phyloP scores from a whole-genome alignment of 495 filamentous ascomycete species.

The Aspergillus conjunctus region DNA sequence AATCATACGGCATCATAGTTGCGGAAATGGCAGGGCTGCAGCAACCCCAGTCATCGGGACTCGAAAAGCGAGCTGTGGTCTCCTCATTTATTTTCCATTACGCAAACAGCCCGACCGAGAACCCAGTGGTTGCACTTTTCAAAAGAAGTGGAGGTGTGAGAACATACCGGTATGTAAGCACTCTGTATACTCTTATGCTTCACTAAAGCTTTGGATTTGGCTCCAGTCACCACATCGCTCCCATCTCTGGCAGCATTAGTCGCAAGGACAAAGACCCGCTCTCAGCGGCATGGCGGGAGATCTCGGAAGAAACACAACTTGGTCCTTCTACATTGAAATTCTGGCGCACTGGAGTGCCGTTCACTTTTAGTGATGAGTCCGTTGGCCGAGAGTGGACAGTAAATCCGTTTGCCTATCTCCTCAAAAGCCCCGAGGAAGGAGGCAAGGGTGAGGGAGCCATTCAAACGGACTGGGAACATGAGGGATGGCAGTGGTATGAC shows the following conservation, averaged over 20 bases:
- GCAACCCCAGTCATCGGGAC: not conserved
- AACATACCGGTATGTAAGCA: slow-evolving; percentile 51
- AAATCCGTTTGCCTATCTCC: slow-evolving; percentile 61
- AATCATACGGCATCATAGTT: not conserved
- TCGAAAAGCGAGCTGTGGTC: slow-evolving; percentile 51
- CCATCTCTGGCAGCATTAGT: slow-evolving; percentile 64
- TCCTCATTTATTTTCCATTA: slow-evolving; percentile 59
- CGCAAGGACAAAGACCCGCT: slow-evolving; percentile 50
- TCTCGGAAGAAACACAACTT: slow-evolving; percentile 63
- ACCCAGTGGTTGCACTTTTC: slow-evolving; percentile 57
- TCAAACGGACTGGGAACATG: slow-evolving; percentile 65
- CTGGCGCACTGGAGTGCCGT: slow-evolving; percentile 60
- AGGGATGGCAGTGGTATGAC: slow-evolving; percentile 57
- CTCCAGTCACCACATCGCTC: slow-evolving; percentile 53
- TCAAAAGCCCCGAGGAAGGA: slow-evolving; percentile 38
- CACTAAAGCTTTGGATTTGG: not conserved
- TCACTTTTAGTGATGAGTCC: slow-evolving; percentile 54
- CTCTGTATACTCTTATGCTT: not conserved
- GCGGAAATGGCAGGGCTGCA: slow-evolving; percentile 13
- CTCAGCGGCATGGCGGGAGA: slow-evolving; percentile 61
- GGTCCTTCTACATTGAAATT: slow-evolving; percentile 46
- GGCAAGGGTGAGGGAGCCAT: slow-evolving; percentile 44
- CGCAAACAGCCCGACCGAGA: slow-evolving; percentile 26
- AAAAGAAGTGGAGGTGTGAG: slow-evolving; percentile 57
- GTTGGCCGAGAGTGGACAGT: slow-evolving; percentile 63